Evolutionary conservation across 768 basidiomycete species (phyloP), one percentile per base, ranked within the genome.

Genomic region (Pleurotus platypus): DNA sequence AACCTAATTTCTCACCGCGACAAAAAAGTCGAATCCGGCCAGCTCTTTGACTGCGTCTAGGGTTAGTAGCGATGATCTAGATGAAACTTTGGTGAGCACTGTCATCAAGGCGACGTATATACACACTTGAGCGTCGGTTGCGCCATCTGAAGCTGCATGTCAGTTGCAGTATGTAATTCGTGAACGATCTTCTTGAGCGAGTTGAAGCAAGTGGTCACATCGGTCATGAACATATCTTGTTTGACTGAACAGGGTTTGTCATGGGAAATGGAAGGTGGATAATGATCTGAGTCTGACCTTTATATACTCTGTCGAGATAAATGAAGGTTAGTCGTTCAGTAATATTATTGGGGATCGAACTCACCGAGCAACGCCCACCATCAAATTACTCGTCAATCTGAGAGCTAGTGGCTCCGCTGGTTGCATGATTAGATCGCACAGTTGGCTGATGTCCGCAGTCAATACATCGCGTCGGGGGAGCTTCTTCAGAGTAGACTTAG

Each of bases 291-390:
- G 18, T 18, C 35, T 35, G 49, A 79, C 81, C 73, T 78, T 78
- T 81, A 64, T 81, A 82, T 12, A 83, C 76, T 2, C 77, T 81
- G 48, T 18, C 15, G 13, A 50, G 11, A 5, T 42, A 8, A 16
- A 35, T 18, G 4, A 42, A 20, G 24, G 24, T 26, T 5, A 26
- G 24, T 26, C 30, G 30, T 35, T 35, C 30, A 24, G 26, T 49
- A 35, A 13, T 15, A 12, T 20, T 5, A 0, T 20, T 5, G 0
- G 11, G 42, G 1, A 22, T 27, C 3, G 22, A 39, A 63, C 82
- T 58, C 69, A 93, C 93, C 93, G 84, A 18, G 89, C 90, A 37
- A 89, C 94, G 3, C 94, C 94, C 59, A 95, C 87, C 79, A 96
- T 85, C 43, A 96, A 72, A 66, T 92, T 93, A 58, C 92, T 92